Evolutionary conservation across 2,329 filamentous ascomycete species (phyloP), one percentile per base, ranked within the genome.

Genomic region (Microcyclospora tardicrescens): DNA sequence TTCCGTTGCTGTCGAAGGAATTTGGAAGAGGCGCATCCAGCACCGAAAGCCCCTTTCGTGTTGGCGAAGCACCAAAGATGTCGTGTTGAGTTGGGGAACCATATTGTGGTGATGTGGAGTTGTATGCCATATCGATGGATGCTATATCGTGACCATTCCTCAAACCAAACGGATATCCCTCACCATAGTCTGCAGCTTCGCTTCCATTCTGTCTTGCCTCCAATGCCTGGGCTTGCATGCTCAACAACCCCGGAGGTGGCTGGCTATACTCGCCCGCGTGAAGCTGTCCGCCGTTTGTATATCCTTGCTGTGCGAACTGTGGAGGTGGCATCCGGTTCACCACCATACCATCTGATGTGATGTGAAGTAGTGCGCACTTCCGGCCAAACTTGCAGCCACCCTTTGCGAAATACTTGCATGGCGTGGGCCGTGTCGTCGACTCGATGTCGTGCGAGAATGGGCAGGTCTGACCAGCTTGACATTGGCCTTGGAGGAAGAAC

Each of bases 321-420:
- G 40, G 43, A 16, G 45, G 47, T 14, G 39, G 43, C 28, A 36
- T 16, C 71, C 82, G 66, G 63, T 95, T 95, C 58, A 96, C 84
- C 58, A 89, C 77, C 53, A 85, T 79, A 43, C 91, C 91, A 62
- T 96, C 87, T 51, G 87, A 86, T 35, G 95, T 79, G 55, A 96
- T 82, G 63, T 98, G 91, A 48, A 93, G 84, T 57, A 96, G 84
- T 56, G 89, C 89, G 69, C 91, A 98, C 65, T 96, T 96, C 47
- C 85, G 83, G 45, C 91, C 91, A 61, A 96, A 98, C 63, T 96
- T 96, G 77, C 91, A 98, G 64, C 95, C 95, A 50, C 91, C 91
- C 85, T 96, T 98, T 57, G 87, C 83, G 61, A 96, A 98, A 67
- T 96, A 98, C 66, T 96, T 98, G 79, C 91, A 98, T 10, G 77